Base-by-base conservation (phyloP, 306 rosid genomes). In the Cicer cuneatum region DNA sequence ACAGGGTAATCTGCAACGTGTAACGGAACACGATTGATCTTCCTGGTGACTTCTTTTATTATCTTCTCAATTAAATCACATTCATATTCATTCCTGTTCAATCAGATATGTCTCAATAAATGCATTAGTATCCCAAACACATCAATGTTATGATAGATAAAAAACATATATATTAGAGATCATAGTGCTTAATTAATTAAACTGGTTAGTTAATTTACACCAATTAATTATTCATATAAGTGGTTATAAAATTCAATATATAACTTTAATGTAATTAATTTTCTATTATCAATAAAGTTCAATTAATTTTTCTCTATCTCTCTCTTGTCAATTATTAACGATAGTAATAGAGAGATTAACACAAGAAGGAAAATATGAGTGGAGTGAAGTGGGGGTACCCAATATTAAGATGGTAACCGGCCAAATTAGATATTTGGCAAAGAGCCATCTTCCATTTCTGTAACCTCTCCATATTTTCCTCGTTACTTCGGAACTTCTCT, bases 391-490 rank as follows among this genome's bases (percentile, higher is more conserved):
- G 14, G 29, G 0, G 39, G 7, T 71, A 79, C 78, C 74, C 13
- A 1, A 5, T 10, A 8, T 5, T 8, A 19, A 29, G 60, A 49
- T 61, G 66, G 15, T 1, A 18, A 13, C 80, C 61, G 0, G 62
- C 41, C 7, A 80, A 7, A 1, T 33, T 9, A 12, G 76, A 61
- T 0, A 24, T 80, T 1, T 49, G 12, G 2, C 1, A 0, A 4
- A 80, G 29, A 68, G 80, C 72, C 18, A 2, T 0, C 38, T 14
- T 69, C 84, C 84, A 74, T 4, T 60, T 12, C 0, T 5, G 8
- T n/a, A 73, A 29, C 10, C 29, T 15, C 11, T 48, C 70, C 41
- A 10, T n/a, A 11, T 65, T 65, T 0, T 42, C 7, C 52, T 15
- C 8, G 13, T 21, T 1, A 29, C 29, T 2, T 49, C 14, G 11